Base-by-base conservation (phyloP, 2,329 filamentous ascomycete species). In the Alternaria panax region DNA sequence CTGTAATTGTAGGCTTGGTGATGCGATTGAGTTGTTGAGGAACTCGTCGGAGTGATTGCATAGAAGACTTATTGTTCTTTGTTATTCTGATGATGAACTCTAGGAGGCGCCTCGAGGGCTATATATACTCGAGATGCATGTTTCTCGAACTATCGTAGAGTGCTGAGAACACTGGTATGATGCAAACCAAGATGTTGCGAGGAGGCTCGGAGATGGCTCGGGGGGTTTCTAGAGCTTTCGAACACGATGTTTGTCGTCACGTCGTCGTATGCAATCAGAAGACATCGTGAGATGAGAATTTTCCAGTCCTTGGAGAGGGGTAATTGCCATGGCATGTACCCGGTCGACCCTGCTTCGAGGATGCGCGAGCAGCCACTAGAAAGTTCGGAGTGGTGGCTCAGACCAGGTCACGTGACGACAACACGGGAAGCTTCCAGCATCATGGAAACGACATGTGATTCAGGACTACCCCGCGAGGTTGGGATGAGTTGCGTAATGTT, bases 21-120 rank as follows among this genome's bases (percentile, higher is more conserved):
- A 75, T 70, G 63, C 68, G 71, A 52, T 67, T 68, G 60, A 76
- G 60, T 61, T 73, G 68, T 55, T 66, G 63, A 59, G 75, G 75
- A 64, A 74, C 51, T 69, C 64, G 67, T 68, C 66, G 66, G 48
- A 75, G 53, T 70, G 74, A 45, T 78, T 78, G 76, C 74, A 78
- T 79, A 63, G 57, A 73, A 69, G 64, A 62, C 16, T 66, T 68
- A 50, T 57, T 69, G 62, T 64, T 70, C 50, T 62, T 67, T 72
- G 63, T 67, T 72, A 60, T 65, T 69, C 60, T 77, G 72, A 62
- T 69, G 74, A 67, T 53, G 54, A 56, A 46, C 27, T 58, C 43
- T 46, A 36, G 54, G 51, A 46, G 32, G 38, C 50, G 22, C 38
- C 41, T 59, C 28, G 60, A 57, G 47, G 47, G 42, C 52, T 43